Evolutionary conservation across 1,284 basidiomycete species (phyloP).

Genomic region (Pseudozyma sp.): DNA sequence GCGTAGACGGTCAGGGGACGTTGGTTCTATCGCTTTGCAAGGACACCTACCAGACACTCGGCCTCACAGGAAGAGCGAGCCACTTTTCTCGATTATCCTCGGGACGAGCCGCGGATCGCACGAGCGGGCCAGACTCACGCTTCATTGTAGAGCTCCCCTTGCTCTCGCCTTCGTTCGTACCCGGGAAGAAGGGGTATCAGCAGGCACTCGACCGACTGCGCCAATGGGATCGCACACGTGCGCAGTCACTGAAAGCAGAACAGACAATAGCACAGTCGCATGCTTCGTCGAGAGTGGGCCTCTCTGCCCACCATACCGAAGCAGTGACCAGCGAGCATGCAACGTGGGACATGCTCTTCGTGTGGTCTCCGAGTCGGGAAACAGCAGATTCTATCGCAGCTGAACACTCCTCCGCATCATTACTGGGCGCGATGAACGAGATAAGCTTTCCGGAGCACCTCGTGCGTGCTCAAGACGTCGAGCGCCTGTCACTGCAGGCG

Average conservation of each 20-base stretch:
- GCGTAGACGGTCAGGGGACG: slow-evolving; percentile 63
- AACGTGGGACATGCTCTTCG: slow-evolving; percentile 51
- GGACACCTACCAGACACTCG: slow-evolving; percentile 66
- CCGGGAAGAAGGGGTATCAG: slow-evolving; percentile 62
- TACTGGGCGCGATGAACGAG: slow-evolving; percentile 7
- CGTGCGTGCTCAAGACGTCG: slow-evolving; percentile 16
- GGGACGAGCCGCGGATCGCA: slow-evolving; percentile 62
- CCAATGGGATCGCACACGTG: slow-evolving; percentile 54
- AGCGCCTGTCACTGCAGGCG: slow-evolving; percentile 7
- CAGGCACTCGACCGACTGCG: slow-evolving; percentile 50
- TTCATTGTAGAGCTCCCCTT: slow-evolving; percentile 62
- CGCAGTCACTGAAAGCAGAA: slow-evolving; percentile 8
- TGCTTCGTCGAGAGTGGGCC: slow-evolving; percentile 21
- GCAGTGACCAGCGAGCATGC: slow-evolving; percentile 31
- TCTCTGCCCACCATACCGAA: not conserved
- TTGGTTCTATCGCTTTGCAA: slow-evolving; percentile 62
- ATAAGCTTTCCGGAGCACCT: slow-evolving; percentile 42
- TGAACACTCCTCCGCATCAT: not conserved
- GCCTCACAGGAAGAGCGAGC: slow-evolving; percentile 60
- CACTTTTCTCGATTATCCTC: slow-evolving; percentile 56
- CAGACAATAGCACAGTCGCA: slow-evolving; percentile 27
- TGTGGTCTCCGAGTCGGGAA: slow-evolving; percentile 31
- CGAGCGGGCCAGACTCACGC: slow-evolving; percentile 53
- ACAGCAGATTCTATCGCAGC: slow-evolving; percentile 6
- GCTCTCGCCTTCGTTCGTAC: slow-evolving; percentile 58